A percentile compares a stretch with the other conserved stretches of the same genome.
These are phyloP conservation scores for Blastobotrys terrestris DNA, from an alignment of 805 yeast species.

Conservation along the genomic window DNA sequence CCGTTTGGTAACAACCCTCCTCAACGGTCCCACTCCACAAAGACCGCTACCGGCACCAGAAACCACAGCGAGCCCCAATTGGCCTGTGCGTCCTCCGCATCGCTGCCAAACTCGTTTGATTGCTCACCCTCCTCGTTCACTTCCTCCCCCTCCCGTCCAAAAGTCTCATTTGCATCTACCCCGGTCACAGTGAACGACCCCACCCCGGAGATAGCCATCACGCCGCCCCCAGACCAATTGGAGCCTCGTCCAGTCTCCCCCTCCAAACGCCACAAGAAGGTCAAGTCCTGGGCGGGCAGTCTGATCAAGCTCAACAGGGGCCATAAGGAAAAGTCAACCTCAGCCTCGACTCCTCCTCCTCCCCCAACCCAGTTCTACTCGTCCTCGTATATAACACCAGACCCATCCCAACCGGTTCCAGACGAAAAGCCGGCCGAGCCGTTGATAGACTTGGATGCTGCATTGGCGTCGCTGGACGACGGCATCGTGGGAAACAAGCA, in stretches of 20 bases:
- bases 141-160: background rate
- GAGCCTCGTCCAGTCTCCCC: background rate
- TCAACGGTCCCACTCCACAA: background rate
- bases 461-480: slow-evolving; percentile 33
- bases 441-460: slow-evolving; percentile 50
- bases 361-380: slow-evolving; percentile 16
- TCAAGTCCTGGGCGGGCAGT: slow-evolving; percentile 37
- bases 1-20: background rate
- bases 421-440: slow-evolving; percentile 44
- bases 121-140: slow-evolving; percentile 1
- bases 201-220: background rate
- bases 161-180: background rate
- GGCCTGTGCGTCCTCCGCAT: background rate
- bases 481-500: slow-evolving; percentile 30
- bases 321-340: background rate
- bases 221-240: too few species aligned
- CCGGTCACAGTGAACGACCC: background rate
- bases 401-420: slow-evolving; percentile 6
- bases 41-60: background rate
- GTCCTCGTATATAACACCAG: slow-evolving; percentile 15
- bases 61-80: background rate
- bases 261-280: slow-evolving; percentile 26
- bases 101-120: background rate
- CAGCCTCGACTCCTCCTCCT: slow-evolving; percentile 9
- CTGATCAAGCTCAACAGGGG: slow-evolving; percentile 23